Conservation (phyloP, 495 filamentous ascomycete species). For the Tuber magnatum region DNA sequence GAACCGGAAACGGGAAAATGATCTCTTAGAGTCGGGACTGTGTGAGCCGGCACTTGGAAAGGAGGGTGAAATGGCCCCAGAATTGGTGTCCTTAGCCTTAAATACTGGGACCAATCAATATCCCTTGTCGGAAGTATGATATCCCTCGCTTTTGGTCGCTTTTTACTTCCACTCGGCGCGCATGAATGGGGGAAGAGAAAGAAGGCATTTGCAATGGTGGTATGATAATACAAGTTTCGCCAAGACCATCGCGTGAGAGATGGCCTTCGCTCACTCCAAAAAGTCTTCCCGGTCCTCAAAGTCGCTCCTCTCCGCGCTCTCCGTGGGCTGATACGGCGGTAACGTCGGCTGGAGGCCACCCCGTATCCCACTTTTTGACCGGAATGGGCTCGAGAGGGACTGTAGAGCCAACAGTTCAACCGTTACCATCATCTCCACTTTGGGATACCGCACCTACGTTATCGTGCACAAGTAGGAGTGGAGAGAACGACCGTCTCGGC, state of each 20-base stretch:
- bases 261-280: not conserved
- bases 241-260: not conserved
- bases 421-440: not conserved
- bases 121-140: not conserved
- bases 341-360: not conserved
- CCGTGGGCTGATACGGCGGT: not conserved
- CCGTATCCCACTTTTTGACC: not conserved
- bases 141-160: not conserved
- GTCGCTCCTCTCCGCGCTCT: not conserved
- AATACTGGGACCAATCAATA: not conserved
- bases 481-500: not conserved
- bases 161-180: not conserved
- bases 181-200: not conserved
- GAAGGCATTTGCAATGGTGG: not conserved
- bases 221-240: not conserved
- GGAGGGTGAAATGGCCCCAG: not conserved
- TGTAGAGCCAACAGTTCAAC: not conserved
- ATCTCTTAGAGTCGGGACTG: not conserved
- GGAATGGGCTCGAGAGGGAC: too few species aligned
- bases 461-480: not conserved
- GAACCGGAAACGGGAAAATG: too few species aligned
- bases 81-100: not conserved
- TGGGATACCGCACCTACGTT: not conserved
- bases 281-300: not conserved
- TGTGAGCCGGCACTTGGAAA: not conserved